Base-by-base conservation (phyloP, 768 basidiomycete genomes). In the Auricularia auricula-judae region DNA sequence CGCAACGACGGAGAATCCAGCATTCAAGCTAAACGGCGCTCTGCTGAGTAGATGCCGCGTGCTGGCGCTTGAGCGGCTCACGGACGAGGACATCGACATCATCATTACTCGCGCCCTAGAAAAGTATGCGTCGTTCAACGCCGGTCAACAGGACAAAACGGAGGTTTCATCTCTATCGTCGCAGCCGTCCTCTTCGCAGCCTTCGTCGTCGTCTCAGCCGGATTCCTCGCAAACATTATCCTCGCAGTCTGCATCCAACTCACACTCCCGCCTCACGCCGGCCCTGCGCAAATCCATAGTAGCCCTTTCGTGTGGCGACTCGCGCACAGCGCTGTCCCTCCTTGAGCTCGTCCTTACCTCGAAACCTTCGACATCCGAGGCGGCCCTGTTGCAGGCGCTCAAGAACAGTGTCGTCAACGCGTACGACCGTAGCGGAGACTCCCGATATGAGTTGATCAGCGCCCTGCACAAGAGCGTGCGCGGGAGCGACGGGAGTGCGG, bases 1-100 rank as follows among this genome's bases (percentile, higher is more conserved):
- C 34, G 90, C 91, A 0, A 94, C 91, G 3, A 93, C 91, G 0
- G 92, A 94, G 73, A 94, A 94, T 67, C 91, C 91, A 1, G 91
- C 89, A 0, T 94, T 94, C 77, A 89, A 88, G 68, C 73, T 91
- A 36, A 89, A 85, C 18, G 80, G 84, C 36, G 86, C 89, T 11
- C 77, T 91, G 35, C 75, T 91, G 36, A 87, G 86, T 70, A 84
- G 89, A 54, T 91, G 89, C 74, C 82, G 91, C 34, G 89, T 93
- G 0, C 86, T 92, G 71, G 84, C 85, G 1, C 75, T 94, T 33
- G 79, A 88, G 60, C 82, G 84, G 23, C 83, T 93, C 34, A 78
- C 83, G 3, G 82, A 88, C 62, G 77, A 81, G 11, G 84, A 91
- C 44, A 80, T 91, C 42, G 74, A 74, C 63, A 69, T 75, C 21